Percentiles rank a stretch among this genome's conserved stretches.
Evolutionary conservation across 306 rosid species (phyloP).

Genomic region (Lupinus albus): DNA sequence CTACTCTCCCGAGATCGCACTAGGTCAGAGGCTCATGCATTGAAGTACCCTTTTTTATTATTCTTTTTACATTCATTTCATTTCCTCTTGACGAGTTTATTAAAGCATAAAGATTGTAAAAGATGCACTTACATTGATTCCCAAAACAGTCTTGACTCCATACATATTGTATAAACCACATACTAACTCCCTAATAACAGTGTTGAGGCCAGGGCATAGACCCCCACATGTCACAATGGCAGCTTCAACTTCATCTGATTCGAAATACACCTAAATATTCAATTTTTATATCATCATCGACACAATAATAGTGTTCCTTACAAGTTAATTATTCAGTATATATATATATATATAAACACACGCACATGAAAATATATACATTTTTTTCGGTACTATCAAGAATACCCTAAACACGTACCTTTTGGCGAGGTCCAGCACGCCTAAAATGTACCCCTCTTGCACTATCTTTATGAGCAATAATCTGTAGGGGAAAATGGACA

Average conservation of each 20-base stretch:
- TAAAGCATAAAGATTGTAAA: too few species aligned
- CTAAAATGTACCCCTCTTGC: constrained; percentile 95
- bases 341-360: background rate
- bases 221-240: constrained; percentile 98
- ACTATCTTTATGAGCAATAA: constrained; percentile 75
- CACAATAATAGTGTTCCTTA: background rate
- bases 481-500: constrained; percentile 42
- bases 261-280: constrained; percentile 68
- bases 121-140: constrained; percentile 67
- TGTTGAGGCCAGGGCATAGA: constrained; percentile 97
- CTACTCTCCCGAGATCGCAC: too few species aligned
- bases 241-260: constrained; percentile 84
- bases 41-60: too few species aligned
- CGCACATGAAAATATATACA: constrained; percentile 43
- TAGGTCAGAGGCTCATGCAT: too few species aligned
- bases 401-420: constrained; percentile 57
- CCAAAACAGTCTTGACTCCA: constrained; percentile 77
- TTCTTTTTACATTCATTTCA: background rate
- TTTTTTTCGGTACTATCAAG: too few species aligned
- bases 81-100: background rate
- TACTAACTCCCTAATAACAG: constrained; percentile 89
- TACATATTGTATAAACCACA: constrained; percentile 86
- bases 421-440: constrained; percentile 97
- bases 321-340: background rate
- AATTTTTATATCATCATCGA: constrained; percentile 17